Conservation (phyloP, 305 asterid species). For the Fraxinus angustifolia region DNA sequence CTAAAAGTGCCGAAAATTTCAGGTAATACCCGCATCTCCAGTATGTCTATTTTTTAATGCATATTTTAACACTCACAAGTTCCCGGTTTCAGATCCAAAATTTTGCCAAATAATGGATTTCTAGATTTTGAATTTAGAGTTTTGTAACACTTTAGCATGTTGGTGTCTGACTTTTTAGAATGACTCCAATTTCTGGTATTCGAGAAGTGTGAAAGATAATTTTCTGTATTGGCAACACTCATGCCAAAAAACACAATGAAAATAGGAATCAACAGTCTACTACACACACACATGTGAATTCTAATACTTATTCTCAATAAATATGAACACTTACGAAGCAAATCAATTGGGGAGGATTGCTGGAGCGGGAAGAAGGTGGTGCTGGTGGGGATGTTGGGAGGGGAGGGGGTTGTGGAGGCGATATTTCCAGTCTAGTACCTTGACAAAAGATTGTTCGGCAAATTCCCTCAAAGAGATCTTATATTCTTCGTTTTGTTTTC, state of each 20-base stretch:
- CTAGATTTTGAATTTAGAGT: background rate
- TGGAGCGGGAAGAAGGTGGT: background rate
- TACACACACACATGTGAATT: background rate
- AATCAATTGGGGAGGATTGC: background rate
- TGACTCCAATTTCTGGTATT: background rate
- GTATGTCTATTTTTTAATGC: background rate
- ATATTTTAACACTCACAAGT: background rate
- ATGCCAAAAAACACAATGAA: background rate
- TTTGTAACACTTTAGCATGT: background rate
- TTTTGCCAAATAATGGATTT: background rate
- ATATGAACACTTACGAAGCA: background rate
- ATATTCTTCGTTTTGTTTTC: background rate
- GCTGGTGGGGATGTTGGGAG: background rate
- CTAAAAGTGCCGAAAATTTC: constrained; percentile 93
- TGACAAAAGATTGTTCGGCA: background rate
- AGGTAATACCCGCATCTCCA: constrained; percentile 35
- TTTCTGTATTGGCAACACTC: background rate
- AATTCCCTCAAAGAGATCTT: background rate
- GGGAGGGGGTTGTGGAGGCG: background rate
- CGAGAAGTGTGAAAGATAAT: background rate
- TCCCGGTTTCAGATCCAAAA: background rate
- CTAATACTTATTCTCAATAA: background rate
- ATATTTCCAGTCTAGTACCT: background rate
- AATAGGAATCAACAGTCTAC: background rate
- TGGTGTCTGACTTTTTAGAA: background rate